These are phyloP conservation scores for Talaromyces liani DNA, from an alignment of 495 filamentous ascomycete species.

Conservation along the genomic window DNA sequence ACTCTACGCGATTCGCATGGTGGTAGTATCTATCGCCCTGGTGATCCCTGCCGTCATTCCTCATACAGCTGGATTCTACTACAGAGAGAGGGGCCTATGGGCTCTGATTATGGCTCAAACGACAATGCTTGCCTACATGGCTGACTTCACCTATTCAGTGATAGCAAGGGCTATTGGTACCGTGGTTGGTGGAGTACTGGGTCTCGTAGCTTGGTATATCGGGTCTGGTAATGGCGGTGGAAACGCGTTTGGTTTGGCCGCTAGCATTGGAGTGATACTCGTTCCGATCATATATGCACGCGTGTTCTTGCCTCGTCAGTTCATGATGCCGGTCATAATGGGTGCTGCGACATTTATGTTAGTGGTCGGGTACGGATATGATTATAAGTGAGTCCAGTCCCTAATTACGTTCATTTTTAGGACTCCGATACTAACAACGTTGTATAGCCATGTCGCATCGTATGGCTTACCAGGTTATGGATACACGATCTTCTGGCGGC, in stretches of 20 bases:
- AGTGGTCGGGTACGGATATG: constrained; percentile 31
- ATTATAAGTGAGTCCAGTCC: constrained; percentile 30
- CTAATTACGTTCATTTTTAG: background rate
- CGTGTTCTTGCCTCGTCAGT: constrained; percentile 22
- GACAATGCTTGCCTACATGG: constrained; percentile 34
- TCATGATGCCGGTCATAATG: constrained; percentile 31
- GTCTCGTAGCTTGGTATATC: constrained; percentile 39
- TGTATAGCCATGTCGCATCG: constrained; percentile 22
- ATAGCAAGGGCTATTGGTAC: constrained; percentile 27
- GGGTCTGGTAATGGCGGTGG: constrained; percentile 33
- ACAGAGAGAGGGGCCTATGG: constrained; percentile 39
- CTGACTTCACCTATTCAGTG: constrained; percentile 34
- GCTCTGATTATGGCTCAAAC: constrained; percentile 41
- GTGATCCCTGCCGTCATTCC: constrained; percentile 31
- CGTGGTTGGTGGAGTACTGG: constrained; percentile 30
- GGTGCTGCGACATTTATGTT: constrained; percentile 33
- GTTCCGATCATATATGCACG: constrained; percentile 30
- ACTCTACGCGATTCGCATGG: constrained; percentile 31
- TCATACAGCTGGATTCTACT: constrained; percentile 34
- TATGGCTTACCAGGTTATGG: constrained; percentile 38
- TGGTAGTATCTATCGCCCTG: constrained; percentile 34
- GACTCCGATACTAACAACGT: background rate
- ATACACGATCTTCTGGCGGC: constrained; percentile 39
- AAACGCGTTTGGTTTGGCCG: constrained; percentile 34
- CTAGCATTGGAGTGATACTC: constrained; percentile 27